phyloP scores from a whole-genome alignment of 805 yeast genomes.

The Yamadazyma phyllophila region DNA sequence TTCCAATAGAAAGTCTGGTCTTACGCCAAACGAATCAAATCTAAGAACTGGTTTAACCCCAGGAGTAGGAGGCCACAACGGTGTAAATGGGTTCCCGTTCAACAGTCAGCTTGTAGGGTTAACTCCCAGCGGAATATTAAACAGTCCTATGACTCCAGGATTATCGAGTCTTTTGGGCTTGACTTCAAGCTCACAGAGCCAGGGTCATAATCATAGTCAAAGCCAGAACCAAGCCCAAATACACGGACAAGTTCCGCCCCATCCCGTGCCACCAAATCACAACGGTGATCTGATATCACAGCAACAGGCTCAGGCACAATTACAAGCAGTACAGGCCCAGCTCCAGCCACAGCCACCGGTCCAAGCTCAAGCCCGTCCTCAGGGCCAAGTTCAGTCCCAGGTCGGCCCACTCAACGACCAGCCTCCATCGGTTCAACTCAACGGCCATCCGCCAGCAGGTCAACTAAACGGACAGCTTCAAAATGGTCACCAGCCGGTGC shows the following conservation, averaged over 20 bases:
- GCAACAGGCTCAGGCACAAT: constrained; percentile 9
- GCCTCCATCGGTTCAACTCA: not conserved
- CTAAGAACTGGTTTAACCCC: constrained; percentile 73
- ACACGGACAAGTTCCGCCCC: not conserved
- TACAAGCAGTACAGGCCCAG: constrained; percentile 11
- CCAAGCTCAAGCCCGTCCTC: constrained; percentile 8
- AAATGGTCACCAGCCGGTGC: not conserved
- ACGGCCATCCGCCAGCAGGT: constrained; percentile 8
- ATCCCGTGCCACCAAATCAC: not conserved
- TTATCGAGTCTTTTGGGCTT: constrained; percentile 39
- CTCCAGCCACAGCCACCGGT: constrained; percentile 7
- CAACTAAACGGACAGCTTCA: constrained; percentile 1
- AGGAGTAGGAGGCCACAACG: constrained; percentile 27
- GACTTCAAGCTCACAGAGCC: constrained; percentile 12
- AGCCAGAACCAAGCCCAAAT: constrained; percentile 1
- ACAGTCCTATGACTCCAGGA: constrained; percentile 50
- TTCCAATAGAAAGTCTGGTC: constrained; percentile 49
- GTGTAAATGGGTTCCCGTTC: constrained; percentile 31
- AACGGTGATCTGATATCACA: not conserved
- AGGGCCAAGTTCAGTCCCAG: constrained; percentile 8
- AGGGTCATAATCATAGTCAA: not conserved
- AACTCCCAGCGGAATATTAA: constrained; percentile 40
- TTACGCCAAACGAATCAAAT: constrained; percentile 75
- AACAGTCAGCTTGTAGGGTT: constrained; percentile 31
- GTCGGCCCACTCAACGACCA: constrained; percentile 2